Percentiles rank a stretch among this genome's conserved stretches.
Evolutionary conservation across 2,329 filamentous ascomycete genomes (phyloP).

Genomic region (Zelopaecilomyces penicillatus): DNA sequence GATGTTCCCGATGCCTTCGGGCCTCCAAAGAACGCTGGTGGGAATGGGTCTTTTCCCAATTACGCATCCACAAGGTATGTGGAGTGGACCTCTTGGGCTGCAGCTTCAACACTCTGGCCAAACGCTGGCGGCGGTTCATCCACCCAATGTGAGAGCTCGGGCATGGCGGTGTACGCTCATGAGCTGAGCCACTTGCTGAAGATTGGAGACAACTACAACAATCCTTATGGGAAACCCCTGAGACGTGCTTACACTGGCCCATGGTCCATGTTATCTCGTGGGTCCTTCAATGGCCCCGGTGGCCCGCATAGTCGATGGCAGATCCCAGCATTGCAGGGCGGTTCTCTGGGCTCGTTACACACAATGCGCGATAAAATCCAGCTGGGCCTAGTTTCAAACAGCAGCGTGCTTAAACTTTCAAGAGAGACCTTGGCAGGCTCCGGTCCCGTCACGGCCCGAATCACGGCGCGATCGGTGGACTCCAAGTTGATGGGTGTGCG

Average conservation of each 20-base stretch:
- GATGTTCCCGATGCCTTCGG: slow-evolving; percentile 42
- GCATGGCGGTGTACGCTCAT: slow-evolving; percentile 45
- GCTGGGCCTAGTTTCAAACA: slow-evolving; percentile 37
- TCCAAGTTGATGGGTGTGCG: slow-evolving; percentile 38
- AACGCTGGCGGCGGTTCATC: slow-evolving; percentile 44
- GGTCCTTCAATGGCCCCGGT: slow-evolving; percentile 44
- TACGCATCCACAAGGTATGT: slow-evolving; percentile 43
- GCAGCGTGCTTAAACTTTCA: slow-evolving; percentile 35
- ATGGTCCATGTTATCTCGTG: slow-evolving; percentile 44
- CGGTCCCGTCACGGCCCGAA: slow-evolving; percentile 34
- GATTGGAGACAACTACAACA: slow-evolving; percentile 49
- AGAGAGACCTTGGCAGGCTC: slow-evolving; percentile 32
- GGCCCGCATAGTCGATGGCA: slow-evolving; percentile 46
- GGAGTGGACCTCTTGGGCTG: slow-evolving; percentile 44
- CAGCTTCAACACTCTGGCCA: slow-evolving; percentile 43
- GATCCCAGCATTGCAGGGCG: slow-evolving; percentile 40
- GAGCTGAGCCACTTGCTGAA: slow-evolving; percentile 43
- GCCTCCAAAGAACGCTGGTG: slow-evolving; percentile 30
- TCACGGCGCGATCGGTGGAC: slow-evolving; percentile 40
- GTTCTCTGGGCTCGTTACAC: slow-evolving; percentile 42
- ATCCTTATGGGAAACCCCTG: slow-evolving; percentile 37
- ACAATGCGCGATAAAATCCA: slow-evolving; percentile 45
- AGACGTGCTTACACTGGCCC: slow-evolving; percentile 42
- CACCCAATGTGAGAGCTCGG: slow-evolving; percentile 44
- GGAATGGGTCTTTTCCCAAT: slow-evolving; percentile 28